A percentile compares a stretch with the other conserved stretches of the same genome.
These are phyloP conservation scores for Niebla homalea DNA, from an alignment of 495 filamentous ascomycete species.

Conservation along the genomic window DNA sequence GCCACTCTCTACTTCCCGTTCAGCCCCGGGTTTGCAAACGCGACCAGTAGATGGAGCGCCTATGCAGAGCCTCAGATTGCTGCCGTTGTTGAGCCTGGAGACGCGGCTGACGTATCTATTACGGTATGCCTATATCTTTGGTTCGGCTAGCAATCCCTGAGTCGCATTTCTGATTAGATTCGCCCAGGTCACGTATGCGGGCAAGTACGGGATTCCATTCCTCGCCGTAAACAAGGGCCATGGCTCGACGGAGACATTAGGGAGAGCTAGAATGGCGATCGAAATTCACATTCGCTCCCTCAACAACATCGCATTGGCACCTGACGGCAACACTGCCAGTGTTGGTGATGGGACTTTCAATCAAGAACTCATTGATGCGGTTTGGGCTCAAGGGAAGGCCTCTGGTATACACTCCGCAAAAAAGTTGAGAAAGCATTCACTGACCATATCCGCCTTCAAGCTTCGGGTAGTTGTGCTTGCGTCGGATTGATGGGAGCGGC, in stretches of 20 bases:
- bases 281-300: slow-evolving; percentile 32
- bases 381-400: background rate
- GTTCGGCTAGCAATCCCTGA: too few species aligned
- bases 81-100: too few species aligned
- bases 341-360: slow-evolving; percentile 35
- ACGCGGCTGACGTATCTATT: too few species aligned
- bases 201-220: slow-evolving; percentile 33
- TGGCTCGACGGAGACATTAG: slow-evolving; percentile 26
- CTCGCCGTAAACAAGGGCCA: slow-evolving; percentile 37
- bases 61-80: too few species aligned
- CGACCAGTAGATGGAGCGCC: too few species aligned
- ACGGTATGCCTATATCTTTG: too few species aligned
- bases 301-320: slow-evolving; percentile 26
- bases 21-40: too few species aligned
- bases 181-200: slow-evolving; percentile 36
- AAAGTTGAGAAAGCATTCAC: background rate
- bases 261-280: slow-evolving; percentile 34
- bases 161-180: too few species aligned
- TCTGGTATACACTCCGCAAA: background rate
- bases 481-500: slow-evolving; percentile 9
- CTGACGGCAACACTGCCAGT: slow-evolving; percentile 32
- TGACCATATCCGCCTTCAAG: background rate
- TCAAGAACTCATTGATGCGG: slow-evolving; percentile 1
- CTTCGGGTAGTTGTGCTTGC: slow-evolving; percentile 3
- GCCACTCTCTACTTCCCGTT: too few species aligned